Percentiles rank a stretch among this genome's conserved stretches.
Evolutionary conservation across 2,329 filamentous ascomycete genomes (phyloP).

Genomic region (Westerdykella aurantiaca): DNA sequence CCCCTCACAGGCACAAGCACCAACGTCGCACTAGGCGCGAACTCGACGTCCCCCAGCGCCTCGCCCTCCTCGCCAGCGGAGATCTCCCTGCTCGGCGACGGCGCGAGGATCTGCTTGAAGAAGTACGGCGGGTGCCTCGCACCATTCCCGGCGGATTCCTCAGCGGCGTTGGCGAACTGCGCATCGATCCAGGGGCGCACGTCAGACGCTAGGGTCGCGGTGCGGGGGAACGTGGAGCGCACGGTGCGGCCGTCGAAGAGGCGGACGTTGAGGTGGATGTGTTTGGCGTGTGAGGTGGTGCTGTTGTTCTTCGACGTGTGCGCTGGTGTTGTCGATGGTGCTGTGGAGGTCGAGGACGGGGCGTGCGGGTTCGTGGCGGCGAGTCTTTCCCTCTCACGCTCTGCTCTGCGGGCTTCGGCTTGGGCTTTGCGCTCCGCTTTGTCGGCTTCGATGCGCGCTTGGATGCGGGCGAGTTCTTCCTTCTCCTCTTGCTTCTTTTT

Average conservation of each 20-base stretch:
- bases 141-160: slow-evolving; percentile 6
- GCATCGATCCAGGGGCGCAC: slow-evolving; percentile 72
- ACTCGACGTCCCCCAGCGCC: slow-evolving; percentile 61
- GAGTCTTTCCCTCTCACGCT: slow-evolving; percentile 21
- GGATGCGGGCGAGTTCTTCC: slow-evolving; percentile 64
- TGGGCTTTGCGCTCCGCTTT: slow-evolving; percentile 57
- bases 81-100: slow-evolving; percentile 68
- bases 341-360: slow-evolving; percentile 6
- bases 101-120: slow-evolving; percentile 78
- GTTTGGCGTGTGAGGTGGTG: slow-evolving; percentile 26
- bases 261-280: slow-evolving; percentile 61
- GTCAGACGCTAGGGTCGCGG: slow-evolving; percentile 56
- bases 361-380: no score
- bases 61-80: slow-evolving; percentile 68
- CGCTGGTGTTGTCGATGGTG: slow-evolving; percentile 4
- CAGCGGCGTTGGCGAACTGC: slow-evolving; percentile 20
- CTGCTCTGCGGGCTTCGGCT: slow-evolving; percentile 31
- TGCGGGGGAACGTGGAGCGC: slow-evolving; percentile 62
- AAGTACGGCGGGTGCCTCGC: slow-evolving; percentile 56
- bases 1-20: slow-evolving; percentile 68
- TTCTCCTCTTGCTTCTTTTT: slow-evolving; percentile 59
- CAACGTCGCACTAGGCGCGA: slow-evolving; percentile 74
- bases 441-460: slow-evolving; percentile 71
- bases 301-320: slow-evolving; percentile 10
- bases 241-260: slow-evolving; percentile 80